phyloP scores from a whole-genome alignment of 441 rosid species.

The Metrosideros polymorpha region DNA sequence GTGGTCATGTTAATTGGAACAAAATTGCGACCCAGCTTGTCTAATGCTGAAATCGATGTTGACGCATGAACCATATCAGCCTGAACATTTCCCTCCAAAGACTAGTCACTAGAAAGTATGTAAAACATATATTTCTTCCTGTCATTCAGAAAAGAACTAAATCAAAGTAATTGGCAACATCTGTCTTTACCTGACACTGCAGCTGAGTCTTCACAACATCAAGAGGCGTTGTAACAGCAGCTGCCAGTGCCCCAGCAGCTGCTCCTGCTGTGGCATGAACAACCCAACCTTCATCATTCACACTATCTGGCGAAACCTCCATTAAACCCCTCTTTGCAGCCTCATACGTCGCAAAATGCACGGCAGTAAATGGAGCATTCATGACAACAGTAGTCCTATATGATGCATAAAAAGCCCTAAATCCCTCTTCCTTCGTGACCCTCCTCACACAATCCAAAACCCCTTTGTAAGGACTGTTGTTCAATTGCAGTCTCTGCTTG shows the following conservation, averaged over 20 bases:
- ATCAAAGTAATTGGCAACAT: background rate
- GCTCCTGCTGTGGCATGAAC: slow-evolving; percentile 96
- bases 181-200: slow-evolving; percentile 76
- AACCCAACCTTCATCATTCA: slow-evolving; percentile 54
- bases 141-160: background rate
- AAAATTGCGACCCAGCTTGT: background rate
- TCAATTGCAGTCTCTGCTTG: slow-evolving; percentile 76
- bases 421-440: slow-evolving; percentile 68
- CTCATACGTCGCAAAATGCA: slow-evolving; percentile 78
- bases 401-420: slow-evolving; percentile 77
- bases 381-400: slow-evolving; percentile 77
- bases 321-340: slow-evolving; percentile 59
- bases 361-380: slow-evolving; percentile 92
- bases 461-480: slow-evolving; percentile 42
- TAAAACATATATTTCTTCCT: background rate
- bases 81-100: background rate
- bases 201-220: slow-evolving; percentile 91
- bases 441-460: slow-evolving; percentile 62
- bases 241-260: slow-evolving; percentile 83
- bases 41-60: background rate
- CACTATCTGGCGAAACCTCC: slow-evolving; percentile 62
- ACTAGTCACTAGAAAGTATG: background rate
- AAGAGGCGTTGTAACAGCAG: slow-evolving; percentile 74
- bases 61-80: background rate
- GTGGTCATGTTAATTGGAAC: background rate